Evolutionary conservation across 2,329 filamentous ascomycete genomes (phyloP), one percentile per base, ranked within the genome.

Genomic region (Helotiales sp.): DNA sequence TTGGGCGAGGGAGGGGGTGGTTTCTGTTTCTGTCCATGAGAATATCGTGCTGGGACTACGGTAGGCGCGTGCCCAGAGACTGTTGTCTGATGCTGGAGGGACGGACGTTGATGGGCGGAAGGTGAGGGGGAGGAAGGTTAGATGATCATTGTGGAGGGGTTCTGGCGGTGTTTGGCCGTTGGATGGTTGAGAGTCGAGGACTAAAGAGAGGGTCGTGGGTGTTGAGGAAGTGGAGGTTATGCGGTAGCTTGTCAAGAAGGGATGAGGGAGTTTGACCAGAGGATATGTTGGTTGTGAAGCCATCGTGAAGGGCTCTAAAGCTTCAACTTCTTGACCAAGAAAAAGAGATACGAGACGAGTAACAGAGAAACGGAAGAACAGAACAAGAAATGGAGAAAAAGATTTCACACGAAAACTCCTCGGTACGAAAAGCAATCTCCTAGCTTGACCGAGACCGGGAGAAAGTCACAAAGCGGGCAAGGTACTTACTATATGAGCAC

Each of bases 31-130:
- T 11, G 73, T 72, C 80, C 80, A 81, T 61, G 74, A 70, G 34
- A 81, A 70, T 1, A 72, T 69, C 1, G 76, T 77, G 15, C 75
- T 69, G 2, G 76, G 77, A 37, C 72, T 77, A 63, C 77, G 78
- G 47, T 65, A 52, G 26, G 73, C 72, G 59, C 73, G 69, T 24
- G 70, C 80, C 79, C 79, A 81, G 6, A 77, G 68, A 15, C 77
- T 79, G 68, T 82, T 82, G 62, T 82, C 77, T 43, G 71, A 73
- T 13, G 69, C 40, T 43, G 60, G 69, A 59, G 66, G 69, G 55
- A 28, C 70, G 69, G 8, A 71, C 64, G 22, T 70, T 63, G 26
- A 34, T 24, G 74, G 66, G 24, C 72, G 71, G 5, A 66, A 65
- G 1, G 69, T 57, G 13, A 79, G 67, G 26, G 78, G 75, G 37